phyloP scores from a whole-genome alignment of 2,329 filamentous ascomycete species.

The Fusarium cicatricum region DNA sequence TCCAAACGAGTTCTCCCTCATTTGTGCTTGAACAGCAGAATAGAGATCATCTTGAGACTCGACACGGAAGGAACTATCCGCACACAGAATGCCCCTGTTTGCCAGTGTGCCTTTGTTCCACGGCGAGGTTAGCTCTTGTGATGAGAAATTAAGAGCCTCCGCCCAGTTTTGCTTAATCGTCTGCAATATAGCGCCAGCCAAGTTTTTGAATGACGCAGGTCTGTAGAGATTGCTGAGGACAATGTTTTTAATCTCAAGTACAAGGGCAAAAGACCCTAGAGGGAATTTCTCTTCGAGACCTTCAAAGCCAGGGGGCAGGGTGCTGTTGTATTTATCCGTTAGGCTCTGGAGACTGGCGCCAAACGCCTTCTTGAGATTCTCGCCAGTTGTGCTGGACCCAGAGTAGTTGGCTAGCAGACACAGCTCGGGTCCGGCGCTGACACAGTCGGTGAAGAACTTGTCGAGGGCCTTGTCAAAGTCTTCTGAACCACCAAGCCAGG shows the following conservation, averaged over 20 bases:
- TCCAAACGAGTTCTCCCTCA: slow-evolving; percentile 23
- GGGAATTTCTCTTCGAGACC: background rate
- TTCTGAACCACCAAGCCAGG: slow-evolving; percentile 13
- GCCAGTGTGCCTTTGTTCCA: slow-evolving; percentile 24
- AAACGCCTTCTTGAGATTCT: slow-evolving; percentile 13
- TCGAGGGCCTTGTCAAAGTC: slow-evolving; percentile 23
- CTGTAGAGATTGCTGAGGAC: slow-evolving; percentile 12
- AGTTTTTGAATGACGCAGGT: slow-evolving; percentile 5
- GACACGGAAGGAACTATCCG: slow-evolving; percentile 21
- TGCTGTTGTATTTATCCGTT: background rate
- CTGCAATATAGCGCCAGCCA: slow-evolving; percentile 12
- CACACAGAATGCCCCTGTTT: slow-evolving; percentile 25
- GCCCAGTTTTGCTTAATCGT: slow-evolving; percentile 15
- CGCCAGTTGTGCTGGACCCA: slow-evolving; percentile 13
- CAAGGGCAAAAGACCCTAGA: slow-evolving; percentile 11
- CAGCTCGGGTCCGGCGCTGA: slow-evolving; percentile 16
- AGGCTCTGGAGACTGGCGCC: slow-evolving; percentile 16
- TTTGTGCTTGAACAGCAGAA: slow-evolving; percentile 13
- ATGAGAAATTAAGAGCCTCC: slow-evolving; percentile 11
- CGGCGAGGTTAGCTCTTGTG: slow-evolving; percentile 8
- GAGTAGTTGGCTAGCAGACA: slow-evolving; percentile 26
- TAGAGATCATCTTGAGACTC: slow-evolving; percentile 19
- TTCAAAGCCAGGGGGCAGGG: background rate
- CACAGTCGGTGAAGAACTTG: slow-evolving; percentile 24
- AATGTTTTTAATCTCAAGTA: too few relatives aligned